Base-by-base conservation (phyloP, 768 basidiomycete species). In the Lactarius pseudohatsudake region DNA sequence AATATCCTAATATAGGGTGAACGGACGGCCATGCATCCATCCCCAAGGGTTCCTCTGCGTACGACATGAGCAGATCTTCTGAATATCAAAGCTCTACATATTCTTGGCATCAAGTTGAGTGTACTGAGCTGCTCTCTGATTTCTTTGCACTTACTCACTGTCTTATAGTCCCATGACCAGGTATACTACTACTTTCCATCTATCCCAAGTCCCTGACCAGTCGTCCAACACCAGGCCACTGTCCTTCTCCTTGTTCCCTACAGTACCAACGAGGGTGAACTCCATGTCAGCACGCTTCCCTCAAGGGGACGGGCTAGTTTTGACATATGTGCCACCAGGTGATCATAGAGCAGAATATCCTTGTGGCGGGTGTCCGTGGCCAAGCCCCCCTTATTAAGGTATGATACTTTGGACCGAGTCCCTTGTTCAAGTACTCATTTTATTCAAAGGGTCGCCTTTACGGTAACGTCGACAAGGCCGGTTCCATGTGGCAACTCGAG, bases 71-170 rank as follows among this genome's bases (percentile, higher is more conserved):
- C 45, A 63, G 56, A 45, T 38, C 32, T 1, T 47, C 63, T 15
- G 67, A 69, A 1, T 50, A 61, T 62, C 64, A 69, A 62, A 64
- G 59, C 70, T 79, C 78, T 57, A 77, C 82, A 22, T 93, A 93
- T 72, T 91, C 91, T 69, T 93, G 91, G 91, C 92, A 93, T 76
- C 91, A 93, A 85, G 91, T 91, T 72, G 68, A 83, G 75, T 59
- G 20, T 36, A 61, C 8, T 9, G 54, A 65, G 20, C 59, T 6
- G 38, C 54, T 22, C 26, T 26, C 13, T 58, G 18, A 59, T 40
- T 8, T 20, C 18, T 36, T 36, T 8, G 32, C 62, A 41, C 50
- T 69, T 53, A 56, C 40, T 64, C 63, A 61, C 56, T 47, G 47
- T 70, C 45, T 34, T 30, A 47, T 58, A 93, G 91, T 92, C 91